These are phyloP conservation scores for Aegle marmelos DNA, from an alignment of 345 rosid species.

Conservation along the genomic window DNA sequence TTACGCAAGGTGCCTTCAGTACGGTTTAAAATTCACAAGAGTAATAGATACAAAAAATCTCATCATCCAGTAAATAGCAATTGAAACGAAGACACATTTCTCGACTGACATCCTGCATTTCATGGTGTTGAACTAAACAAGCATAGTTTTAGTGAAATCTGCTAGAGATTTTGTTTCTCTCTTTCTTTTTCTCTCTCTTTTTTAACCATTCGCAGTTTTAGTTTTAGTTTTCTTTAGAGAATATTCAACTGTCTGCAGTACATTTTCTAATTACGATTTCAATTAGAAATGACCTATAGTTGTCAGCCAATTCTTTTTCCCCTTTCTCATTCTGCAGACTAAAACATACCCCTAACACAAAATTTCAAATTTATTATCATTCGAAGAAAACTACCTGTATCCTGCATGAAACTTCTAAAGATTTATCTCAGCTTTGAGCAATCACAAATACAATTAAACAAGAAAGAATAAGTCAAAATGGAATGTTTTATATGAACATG, in stretches of 20 bases:
- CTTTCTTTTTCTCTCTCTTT: conserved; percentile 3
- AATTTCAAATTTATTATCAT: background rate
- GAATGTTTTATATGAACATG: background rate
- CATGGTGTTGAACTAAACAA: background rate
- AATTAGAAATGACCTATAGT: background rate
- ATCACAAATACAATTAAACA: background rate
- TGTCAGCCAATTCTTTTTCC: background rate
- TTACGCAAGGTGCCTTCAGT: conserved; percentile 48
- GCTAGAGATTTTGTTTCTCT: background rate
- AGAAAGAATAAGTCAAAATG: background rate
- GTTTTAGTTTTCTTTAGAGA: background rate
- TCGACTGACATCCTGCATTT: conserved; percentile 1
- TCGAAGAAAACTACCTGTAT: background rate
- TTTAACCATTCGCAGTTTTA: too few species aligned
- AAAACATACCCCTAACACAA: background rate
- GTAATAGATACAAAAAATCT: conserved; percentile 53
- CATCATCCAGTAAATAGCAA: conserved; percentile 16
- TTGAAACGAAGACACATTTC: conserved; percentile 3
- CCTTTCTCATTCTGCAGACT: background rate
- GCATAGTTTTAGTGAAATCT: conserved; percentile 8
- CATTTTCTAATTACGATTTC: background rate
- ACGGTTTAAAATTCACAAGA: conserved; percentile 44
- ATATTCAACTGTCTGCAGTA: background rate
- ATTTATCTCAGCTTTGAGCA: background rate
- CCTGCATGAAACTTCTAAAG: background rate